Percentiles rank a stretch among this genome's conserved stretches.
phyloP scores from a whole-genome alignment of 106 monocot species.

The Alisma plantagoaquatica region DNA sequence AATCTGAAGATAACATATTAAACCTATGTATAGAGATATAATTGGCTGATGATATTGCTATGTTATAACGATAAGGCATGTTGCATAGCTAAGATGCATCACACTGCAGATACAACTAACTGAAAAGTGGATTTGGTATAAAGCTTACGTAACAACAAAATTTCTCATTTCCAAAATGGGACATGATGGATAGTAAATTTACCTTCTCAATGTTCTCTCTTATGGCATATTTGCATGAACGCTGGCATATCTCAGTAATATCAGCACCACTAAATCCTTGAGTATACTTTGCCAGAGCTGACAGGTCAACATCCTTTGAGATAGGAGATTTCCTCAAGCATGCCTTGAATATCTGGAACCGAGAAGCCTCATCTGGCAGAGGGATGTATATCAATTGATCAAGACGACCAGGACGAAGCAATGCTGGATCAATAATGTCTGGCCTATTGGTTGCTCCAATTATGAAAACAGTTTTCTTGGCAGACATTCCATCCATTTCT shows the following conservation, averaged over 20 bases:
- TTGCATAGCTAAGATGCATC: no score
- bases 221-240: slow-evolving; percentile 86
- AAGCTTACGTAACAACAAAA: no score
- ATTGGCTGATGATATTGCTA: no score
- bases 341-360: slow-evolving; percentile 73
- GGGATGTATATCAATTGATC: slow-evolving; percentile 91
- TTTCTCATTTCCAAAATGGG: no score
- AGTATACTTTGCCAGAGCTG: slow-evolving; percentile 76
- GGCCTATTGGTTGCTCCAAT: slow-evolving; percentile 92
- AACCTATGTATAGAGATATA: no score
- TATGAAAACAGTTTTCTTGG: slow-evolving; percentile 87
- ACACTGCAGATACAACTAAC: no score
- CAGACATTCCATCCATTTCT: slow-evolving; percentile 94
- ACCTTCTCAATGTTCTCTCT: slow-evolving; percentile 96
- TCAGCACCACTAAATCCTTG: slow-evolving; percentile 94
- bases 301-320: slow-evolving; percentile 73
- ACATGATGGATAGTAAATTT: no score
- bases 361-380: slow-evolving; percentile 77
- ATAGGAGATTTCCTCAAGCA: slow-evolving; percentile 82
- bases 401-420: slow-evolving; percentile 79
- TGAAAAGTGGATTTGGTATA: no score
- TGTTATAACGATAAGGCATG: no score
- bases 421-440: slow-evolving; percentile 85
- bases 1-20: no score
- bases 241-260: slow-evolving; percentile 90